phyloP scores from a whole-genome alignment of 2,329 filamentous ascomycete genomes.

The Pseudogymnoascus sp. region DNA sequence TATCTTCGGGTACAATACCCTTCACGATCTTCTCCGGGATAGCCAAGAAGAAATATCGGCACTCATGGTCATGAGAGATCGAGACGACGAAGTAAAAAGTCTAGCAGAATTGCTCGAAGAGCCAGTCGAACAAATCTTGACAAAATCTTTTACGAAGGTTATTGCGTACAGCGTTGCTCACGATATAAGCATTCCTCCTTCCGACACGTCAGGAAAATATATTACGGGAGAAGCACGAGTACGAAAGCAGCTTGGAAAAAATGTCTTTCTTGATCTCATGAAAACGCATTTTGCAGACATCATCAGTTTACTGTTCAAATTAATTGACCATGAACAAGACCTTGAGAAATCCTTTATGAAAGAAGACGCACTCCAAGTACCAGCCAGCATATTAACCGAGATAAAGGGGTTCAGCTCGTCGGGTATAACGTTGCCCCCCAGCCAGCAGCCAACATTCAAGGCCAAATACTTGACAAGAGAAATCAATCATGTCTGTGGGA shows the following conservation, averaged over 20 bases:
- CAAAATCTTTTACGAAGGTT: conserved; percentile 65
- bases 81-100: conserved; percentile 54
- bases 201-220: conserved; percentile 34
- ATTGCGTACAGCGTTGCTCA: conserved; percentile 79
- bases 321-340: conserved; percentile 69
- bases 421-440: conserved; percentile 56
- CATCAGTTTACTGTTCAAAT: conserved; percentile 66
- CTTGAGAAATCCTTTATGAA: conserved; percentile 61
- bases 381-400: conserved; percentile 55
- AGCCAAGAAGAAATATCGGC: conserved; percentile 72
- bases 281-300: conserved; percentile 69
- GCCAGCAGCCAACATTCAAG: conserved; percentile 81
- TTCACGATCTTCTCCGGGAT: conserved; percentile 62
- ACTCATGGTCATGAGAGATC: conserved; percentile 74
- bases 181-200: conserved; percentile 48
- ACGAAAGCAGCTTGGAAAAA: conserved; percentile 60
- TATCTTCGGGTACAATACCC: conserved; percentile 71
- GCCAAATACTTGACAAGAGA: conserved; percentile 69
- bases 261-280: conserved; percentile 55
- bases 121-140: conserved; percentile 51
- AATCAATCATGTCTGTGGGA: conserved; percentile 69
- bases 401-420: conserved; percentile 68
- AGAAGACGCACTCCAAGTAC: conserved; percentile 49
- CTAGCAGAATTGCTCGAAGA: conserved; percentile 52
- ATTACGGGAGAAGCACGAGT: conserved; percentile 59